Conservation (phyloP, 108 stramenopile genomes). For the Seminavis robusta region DNA sequence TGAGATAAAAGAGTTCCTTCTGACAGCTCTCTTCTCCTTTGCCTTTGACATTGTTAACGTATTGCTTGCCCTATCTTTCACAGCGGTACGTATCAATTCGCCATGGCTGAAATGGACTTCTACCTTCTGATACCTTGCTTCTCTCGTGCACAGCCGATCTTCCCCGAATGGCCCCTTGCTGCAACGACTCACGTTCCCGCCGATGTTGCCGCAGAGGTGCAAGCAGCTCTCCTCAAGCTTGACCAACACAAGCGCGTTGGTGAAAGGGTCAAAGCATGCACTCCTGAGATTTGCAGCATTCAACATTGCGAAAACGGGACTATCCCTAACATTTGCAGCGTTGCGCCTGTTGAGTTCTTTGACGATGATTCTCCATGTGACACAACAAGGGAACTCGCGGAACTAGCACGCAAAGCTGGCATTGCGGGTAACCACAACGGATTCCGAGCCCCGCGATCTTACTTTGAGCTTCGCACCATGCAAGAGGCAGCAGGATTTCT, state of each 20-base stretch:
- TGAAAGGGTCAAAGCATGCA: background rate
- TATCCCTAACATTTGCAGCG: background rate
- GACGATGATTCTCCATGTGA: background rate
- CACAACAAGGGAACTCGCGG: background rate
- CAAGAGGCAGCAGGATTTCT: constrained; percentile 6
- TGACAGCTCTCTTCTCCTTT: no score
- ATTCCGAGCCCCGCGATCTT: constrained; percentile 11
- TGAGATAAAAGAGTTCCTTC: no score
- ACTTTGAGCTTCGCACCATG: constrained; percentile 6
- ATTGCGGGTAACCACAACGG: background rate
- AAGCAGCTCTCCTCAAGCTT: background rate
- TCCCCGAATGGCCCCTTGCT: constrained; percentile 16
- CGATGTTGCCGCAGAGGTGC: background rate
- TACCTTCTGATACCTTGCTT: no score
- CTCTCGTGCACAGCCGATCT: no score
- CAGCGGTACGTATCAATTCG: no score
- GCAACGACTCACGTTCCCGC: background rate
- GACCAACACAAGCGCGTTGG: background rate
- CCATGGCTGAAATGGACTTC: no score
- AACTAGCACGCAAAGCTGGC: background rate
- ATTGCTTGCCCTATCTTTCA: no score
- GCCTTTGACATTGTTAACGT: no score
- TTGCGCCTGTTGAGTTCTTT: background rate
- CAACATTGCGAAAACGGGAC: background rate
- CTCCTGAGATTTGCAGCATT: no score